Conservation (phyloP, 495 filamentous ascomycete species). For the Aspergillus bertholletiae region DNA sequence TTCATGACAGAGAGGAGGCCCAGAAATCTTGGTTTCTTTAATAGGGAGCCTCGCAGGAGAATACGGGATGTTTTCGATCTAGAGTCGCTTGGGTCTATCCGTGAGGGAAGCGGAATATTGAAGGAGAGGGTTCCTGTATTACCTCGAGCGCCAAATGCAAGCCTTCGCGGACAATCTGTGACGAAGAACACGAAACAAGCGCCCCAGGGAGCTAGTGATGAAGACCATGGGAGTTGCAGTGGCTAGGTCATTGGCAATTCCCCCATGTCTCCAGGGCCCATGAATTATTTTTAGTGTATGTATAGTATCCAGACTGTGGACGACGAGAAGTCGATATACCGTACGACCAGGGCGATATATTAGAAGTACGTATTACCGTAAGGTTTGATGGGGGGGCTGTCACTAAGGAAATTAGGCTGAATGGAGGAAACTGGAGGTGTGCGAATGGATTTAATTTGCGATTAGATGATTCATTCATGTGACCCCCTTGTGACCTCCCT, state of each 20-base stretch:
- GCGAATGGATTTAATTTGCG: too few relatives aligned
- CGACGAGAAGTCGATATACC: too few relatives aligned
- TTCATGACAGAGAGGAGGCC: not conserved
- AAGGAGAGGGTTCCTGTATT: conserved; percentile 6
- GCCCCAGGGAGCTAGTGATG: not conserved
- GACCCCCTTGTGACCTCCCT: not conserved
- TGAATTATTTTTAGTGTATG: too few relatives aligned
- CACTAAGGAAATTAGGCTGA: not conserved
- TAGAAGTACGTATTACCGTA: not conserved
- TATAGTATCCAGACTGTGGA: too few relatives aligned
- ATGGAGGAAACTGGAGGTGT: not conserved
- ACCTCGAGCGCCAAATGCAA: conserved; percentile 12
- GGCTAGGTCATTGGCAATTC: too few relatives aligned
- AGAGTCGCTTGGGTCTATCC: not conserved
- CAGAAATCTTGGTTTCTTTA: not conserved
- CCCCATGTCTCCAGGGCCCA: too few relatives aligned
- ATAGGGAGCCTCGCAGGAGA: conserved; percentile 1
- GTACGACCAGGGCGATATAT: too few relatives aligned
- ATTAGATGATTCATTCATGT: too few relatives aligned
- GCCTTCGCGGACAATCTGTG: not conserved
- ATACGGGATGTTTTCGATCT: conserved; percentile 10
- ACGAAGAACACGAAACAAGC: not conserved
- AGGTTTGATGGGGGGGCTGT: not conserved
- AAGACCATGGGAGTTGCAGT: not conserved
- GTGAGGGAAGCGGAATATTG: not conserved